Conservation (phyloP, 2,329 filamentous ascomycete genomes). For the Ceratocystis destructans region DNA sequence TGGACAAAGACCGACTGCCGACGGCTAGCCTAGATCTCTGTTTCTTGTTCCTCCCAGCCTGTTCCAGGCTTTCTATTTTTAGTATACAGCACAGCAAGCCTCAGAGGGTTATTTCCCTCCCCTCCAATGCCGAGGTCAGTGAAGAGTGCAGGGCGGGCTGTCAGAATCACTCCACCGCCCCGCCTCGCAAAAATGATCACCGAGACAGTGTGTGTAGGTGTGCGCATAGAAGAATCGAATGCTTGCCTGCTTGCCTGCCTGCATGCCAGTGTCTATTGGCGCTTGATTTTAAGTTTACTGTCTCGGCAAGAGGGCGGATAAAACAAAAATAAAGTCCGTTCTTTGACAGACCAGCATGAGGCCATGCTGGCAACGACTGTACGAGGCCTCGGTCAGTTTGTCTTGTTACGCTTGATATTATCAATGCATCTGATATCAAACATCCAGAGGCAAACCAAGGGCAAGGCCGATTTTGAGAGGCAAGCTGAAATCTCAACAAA, state of each 20-base stretch:
- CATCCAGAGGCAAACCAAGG: not conserved
- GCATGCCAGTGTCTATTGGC: not conserved
- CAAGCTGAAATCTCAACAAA: not conserved
- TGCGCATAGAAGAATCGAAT: constrained; percentile 1
- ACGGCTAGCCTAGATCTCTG: not conserved
- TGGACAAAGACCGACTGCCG: not conserved
- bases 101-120: not conserved
- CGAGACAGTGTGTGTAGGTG: not conserved
- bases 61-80: not conserved
- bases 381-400: not conserved
- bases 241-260: not conserved
- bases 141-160: not conserved
- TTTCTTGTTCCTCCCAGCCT: not conserved
- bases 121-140: not conserved
- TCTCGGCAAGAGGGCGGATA: not conserved
- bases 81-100: not conserved
- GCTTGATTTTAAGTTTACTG: not conserved
- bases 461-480: not conserved
- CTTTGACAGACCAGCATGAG: not conserved
- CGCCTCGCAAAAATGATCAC: not conserved
- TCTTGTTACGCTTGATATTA: not conserved
- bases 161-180: not conserved
- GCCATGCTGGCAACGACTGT: not conserved
- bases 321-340: not conserved
- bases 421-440: not conserved